Evolutionary conservation across 352 stramenopile genomes (phyloP).

Genomic region (Phytophthora sojae): DNA sequence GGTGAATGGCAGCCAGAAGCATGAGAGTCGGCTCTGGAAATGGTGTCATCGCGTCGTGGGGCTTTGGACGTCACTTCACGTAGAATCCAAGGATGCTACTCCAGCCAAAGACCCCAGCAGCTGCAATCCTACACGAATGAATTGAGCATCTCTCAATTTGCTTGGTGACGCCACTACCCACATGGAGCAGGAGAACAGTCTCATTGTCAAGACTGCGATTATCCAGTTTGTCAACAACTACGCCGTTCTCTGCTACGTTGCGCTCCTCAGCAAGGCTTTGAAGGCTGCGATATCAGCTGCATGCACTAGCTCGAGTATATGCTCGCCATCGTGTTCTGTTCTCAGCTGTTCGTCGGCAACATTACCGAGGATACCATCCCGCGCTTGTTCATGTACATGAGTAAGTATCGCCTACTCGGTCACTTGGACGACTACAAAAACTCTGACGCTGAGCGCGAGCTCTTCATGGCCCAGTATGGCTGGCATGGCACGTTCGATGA

Average conservation of each 20-base stretch:
- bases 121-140: background rate
- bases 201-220: conserved; percentile 95
- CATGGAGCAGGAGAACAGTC: conserved; percentile 90
- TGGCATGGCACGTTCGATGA: conserved; percentile 92
- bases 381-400: conserved; percentile 77
- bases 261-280: conserved; percentile 89
- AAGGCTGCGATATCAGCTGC: conserved; percentile 78
- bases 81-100: conserved; percentile 43
- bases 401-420: conserved; percentile 69
- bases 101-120: conserved; percentile 15
- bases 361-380: conserved; percentile 82
- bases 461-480: conserved; percentile 86
- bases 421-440: conserved; percentile 54
- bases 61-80: conserved; percentile 11
- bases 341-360: conserved; percentile 85
- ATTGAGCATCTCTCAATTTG: background rate
- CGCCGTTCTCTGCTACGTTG: conserved; percentile 93
- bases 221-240: conserved; percentile 98
- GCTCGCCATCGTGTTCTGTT: conserved; percentile 93
- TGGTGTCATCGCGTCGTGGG: background rate
- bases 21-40: background rate
- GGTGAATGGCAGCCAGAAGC: no score
- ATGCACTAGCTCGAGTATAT: conserved; percentile 92
- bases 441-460: conserved; percentile 70
- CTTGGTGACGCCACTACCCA: conserved; percentile 19